Evolutionary conservation across 1,284 basidiomycete species (phyloP), one percentile per base, ranked within the genome.

Genomic region (Gymnopus androsaceus): DNA sequence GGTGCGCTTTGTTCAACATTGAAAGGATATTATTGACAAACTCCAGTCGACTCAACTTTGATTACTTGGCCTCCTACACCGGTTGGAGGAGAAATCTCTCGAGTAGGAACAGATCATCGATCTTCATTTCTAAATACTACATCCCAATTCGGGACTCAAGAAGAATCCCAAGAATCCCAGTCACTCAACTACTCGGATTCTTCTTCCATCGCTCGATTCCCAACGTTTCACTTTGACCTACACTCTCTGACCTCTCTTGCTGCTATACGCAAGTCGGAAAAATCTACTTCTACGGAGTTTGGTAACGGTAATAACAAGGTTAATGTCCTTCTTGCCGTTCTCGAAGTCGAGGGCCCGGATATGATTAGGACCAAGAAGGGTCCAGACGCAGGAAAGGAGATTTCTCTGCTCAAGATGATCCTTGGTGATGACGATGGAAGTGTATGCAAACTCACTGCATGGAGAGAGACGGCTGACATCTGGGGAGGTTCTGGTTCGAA

Each of bases 291-390:
- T n/a, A 14, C 30, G 17, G 45, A 19, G 17, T 41, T 46, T 37
- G 54, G 46, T 27, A 67, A 73, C 14, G 59, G 46, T 27, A 67
- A 73, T 14, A 59, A 61, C 15, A 88, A 83, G 61, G 75, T 85
- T 8, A 80, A 75, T 40, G 59, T 87, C 3, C 73, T 92, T 5
- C 74, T 85, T 4, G 88, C 84, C 3, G 77, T 81, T 2, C 71
- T 92, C 45, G 89, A 92, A 67, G 78, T 88, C 14, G 88, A 90
- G 46, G 88, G 88, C 0, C 89, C 88, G 1, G 84, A 87, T 59
- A 72, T 72, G 3, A 79, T 92, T 31, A 75, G 68, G 14, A 74
- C 88, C 30, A 89, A 86, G 68, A 84, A 80, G 51, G 88, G 88
- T 0, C 63, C 63, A 1, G 84, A 90, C 47, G 79, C 83, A 2